These are phyloP conservation scores for Baudoinia panamericana DNA, from an alignment of 495 filamentous ascomycete species.

Conservation along the genomic window DNA sequence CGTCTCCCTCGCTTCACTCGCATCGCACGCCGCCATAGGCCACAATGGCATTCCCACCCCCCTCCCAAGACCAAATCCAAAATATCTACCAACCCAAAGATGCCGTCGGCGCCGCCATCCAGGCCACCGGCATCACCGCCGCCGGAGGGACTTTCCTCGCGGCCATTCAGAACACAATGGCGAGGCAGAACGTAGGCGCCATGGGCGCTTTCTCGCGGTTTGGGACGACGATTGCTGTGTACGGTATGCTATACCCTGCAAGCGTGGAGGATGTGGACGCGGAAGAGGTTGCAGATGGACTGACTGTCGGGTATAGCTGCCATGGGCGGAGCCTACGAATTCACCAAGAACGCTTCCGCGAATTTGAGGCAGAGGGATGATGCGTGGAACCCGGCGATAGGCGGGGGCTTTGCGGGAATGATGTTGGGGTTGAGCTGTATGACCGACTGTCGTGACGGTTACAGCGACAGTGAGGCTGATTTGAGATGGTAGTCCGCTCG, in stretches of 20 bases:
- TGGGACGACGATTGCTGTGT: constrained; percentile 51
- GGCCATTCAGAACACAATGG: constrained; percentile 72
- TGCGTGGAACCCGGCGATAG: constrained; percentile 52
- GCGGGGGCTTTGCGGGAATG: constrained; percentile 58
- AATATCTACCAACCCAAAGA: constrained; percentile 59
- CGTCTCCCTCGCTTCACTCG: no score
- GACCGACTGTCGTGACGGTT: no score
- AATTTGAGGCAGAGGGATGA: constrained; percentile 70
- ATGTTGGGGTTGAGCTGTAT: constrained; percentile 53
- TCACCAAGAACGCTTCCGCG: constrained; percentile 56
- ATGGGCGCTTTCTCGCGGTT: constrained; percentile 63
- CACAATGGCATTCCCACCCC: constrained; percentile 3
- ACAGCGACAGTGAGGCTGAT: neutral
- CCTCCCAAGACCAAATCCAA: constrained; percentile 10
- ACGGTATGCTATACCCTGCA: constrained; percentile 39
- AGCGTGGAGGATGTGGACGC: neutral
- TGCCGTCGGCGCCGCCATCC: constrained; percentile 53
- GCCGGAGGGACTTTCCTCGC: constrained; percentile 56
- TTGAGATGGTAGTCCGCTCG: constrained; percentile 46
- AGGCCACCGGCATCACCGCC: constrained; percentile 50
- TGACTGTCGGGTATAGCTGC: constrained; percentile 54
- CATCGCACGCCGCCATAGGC: no score
- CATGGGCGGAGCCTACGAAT: constrained; percentile 68
- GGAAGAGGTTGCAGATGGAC: constrained; percentile 42
- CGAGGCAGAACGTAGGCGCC: constrained; percentile 61